Conservation (phyloP, 1,284 basidiomycete genomes). For the Ganoderma leucocontextum region DNA sequence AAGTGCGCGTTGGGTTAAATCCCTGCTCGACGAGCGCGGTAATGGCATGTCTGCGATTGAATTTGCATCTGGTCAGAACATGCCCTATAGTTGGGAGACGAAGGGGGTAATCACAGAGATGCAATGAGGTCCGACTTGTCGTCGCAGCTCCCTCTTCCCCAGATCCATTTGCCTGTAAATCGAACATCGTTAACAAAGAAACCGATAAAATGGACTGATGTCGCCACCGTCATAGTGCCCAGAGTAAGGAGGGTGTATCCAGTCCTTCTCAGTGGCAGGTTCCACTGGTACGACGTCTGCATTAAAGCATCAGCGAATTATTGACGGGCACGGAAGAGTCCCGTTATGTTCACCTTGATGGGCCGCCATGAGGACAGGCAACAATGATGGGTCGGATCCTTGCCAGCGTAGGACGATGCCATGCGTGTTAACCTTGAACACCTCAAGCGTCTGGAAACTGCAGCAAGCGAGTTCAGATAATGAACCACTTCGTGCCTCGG, state of each 20-base stretch:
- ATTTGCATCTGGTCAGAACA: background rate
- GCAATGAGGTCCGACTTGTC: constrained; percentile 69
- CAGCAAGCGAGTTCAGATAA: background rate
- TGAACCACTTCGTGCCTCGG: constrained; percentile 7
- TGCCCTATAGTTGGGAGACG: background rate
- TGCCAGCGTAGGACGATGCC: constrained; percentile 71
- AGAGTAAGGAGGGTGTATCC: constrained; percentile 52
- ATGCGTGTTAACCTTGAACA: constrained; percentile 69
- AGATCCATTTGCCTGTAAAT: constrained; percentile 54
- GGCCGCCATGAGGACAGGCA: constrained; percentile 70
- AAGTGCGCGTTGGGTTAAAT: constrained; percentile 58
- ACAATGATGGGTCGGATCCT: constrained; percentile 60
- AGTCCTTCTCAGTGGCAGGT: constrained; percentile 55
- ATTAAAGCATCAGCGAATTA: background rate
- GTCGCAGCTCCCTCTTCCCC: constrained; percentile 70
- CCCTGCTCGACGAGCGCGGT: constrained; percentile 58
- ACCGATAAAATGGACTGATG: background rate
- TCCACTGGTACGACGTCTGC: constrained; percentile 67
- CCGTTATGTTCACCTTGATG: constrained; percentile 61
- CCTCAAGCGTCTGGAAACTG: constrained; percentile 57
- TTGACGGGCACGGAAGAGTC: background rate
- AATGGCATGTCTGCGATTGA: constrained; percentile 51
- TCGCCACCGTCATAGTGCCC: constrained; percentile 44
- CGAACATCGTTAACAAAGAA: background rate
- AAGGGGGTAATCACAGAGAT: constrained; percentile 49